A percentile compares a stretch with the other conserved stretches of the same genome.
phyloP scores from a whole-genome alignment of 148 eudicot species.

The Rheum nobile region DNA sequence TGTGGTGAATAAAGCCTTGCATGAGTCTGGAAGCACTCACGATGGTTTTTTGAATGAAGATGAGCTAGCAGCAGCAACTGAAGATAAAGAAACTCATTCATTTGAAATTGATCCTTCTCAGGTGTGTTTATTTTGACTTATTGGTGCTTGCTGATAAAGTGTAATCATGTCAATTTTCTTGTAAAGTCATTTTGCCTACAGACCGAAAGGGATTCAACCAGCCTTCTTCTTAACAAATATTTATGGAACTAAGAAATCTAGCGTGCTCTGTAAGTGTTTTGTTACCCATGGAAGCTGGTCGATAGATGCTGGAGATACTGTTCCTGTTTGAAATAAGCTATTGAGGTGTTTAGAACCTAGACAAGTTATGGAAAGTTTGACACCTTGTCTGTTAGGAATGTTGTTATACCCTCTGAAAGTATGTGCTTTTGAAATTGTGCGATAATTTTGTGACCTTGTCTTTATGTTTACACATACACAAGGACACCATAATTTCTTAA shows the following conservation, averaged over 20 bases:
- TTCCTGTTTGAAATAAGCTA: neutral
- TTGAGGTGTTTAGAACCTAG: neutral
- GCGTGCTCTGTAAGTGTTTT: too few species aligned
- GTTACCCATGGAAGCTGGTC: neutral
- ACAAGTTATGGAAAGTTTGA: neutral
- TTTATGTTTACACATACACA: neutral
- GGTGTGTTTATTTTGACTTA: conserved; percentile 21
- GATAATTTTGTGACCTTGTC: neutral
- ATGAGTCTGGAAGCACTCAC: conserved; percentile 55
- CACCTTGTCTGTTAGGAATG: neutral
- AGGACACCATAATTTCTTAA: neutral
- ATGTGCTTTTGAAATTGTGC: neutral
- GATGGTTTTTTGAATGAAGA: conserved; percentile 79
- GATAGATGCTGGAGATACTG: neutral
- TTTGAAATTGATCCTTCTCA: conserved; percentile 89
- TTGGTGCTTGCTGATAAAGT: neutral
- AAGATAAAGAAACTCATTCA: conserved; percentile 92
- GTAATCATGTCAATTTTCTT: neutral
- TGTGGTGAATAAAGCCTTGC: conserved; percentile 55
- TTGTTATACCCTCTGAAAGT: neutral
- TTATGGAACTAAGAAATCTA: too few species aligned
- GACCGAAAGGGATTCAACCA: neutral
- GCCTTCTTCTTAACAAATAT: neutral
- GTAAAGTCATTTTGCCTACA: neutral
- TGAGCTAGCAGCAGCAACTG: conserved; percentile 90